Base-by-base conservation (phyloP, 495 filamentous ascomycete species). In the Talaromyces trachyspermus region DNA sequence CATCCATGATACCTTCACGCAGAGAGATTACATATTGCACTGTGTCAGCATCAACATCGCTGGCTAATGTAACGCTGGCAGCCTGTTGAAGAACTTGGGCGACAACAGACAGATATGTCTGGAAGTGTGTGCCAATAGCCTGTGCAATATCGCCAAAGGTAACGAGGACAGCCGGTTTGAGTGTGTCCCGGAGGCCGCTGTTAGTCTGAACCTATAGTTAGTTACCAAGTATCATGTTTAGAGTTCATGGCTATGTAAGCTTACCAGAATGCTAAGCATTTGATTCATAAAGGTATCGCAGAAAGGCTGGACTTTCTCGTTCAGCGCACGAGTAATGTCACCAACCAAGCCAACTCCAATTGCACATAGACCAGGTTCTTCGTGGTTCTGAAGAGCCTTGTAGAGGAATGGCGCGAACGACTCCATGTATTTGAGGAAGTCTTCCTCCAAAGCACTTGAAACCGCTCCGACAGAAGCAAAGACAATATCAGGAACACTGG, bases 281-380 rank as follows among this genome's bases (percentile, higher is more conserved):
- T 88, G 84, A 68, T 97, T 98, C 92, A 98, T 98, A 62, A 97
- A 96, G 49, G 77, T 73, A 57, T 98, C 94, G 68, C 92, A 98
- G 71, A 81, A 97, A 41, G 91, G 92, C 66, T 90, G 86, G 54
- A 89, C 83, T 60, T 84, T 81, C 59, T 87, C 85, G 58, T 89
- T 89, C 65, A 97, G 71, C 8, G 90, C 89, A 51, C 92, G 86
- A 22, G 88, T 85, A 57, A 98, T 89, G 60, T 98, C 92, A 62
- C 91, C 95, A 50, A 96, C 90, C 36, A 97, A 73, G 47, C 92
- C 92, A 65, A 97, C 96, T 44, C 92, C 91, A 86, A 98, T 95
- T 29, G 90, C 79, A 74, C 94, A 98, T 26, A 97, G 76, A 63
- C 78, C 83, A 23, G 89, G 85, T 68, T 97, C 92, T 53, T 98